phyloP scores from a whole-genome alignment of 345 rosid species.

The Syzygium aqueum region DNA sequence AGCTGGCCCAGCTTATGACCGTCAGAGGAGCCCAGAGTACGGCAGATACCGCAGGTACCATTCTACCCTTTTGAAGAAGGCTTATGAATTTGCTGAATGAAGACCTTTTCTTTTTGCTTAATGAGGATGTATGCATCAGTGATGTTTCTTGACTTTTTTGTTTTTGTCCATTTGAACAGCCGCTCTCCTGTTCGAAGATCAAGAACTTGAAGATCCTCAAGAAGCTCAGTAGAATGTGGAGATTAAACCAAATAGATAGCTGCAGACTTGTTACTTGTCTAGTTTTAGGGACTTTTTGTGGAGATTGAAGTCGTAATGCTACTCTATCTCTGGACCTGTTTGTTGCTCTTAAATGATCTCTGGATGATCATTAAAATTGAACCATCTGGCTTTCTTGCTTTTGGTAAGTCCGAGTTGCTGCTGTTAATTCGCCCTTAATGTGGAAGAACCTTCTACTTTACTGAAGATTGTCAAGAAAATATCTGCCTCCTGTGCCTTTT shows the following conservation, averaged over 20 bases:
- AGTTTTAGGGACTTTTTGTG: slow-evolving; percentile 1
- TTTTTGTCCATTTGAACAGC: slow-evolving; percentile 22
- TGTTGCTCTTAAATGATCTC: not conserved
- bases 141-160: not conserved
- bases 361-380: not conserved
- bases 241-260: not conserved
- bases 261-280: not conserved
- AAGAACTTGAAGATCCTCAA: slow-evolving; percentile 21
- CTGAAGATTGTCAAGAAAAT: not conserved
- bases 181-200: slow-evolving; percentile 60
- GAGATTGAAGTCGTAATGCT: not conserved
- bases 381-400: not conserved
- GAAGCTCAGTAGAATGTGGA: not conserved
- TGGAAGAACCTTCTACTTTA: not conserved
- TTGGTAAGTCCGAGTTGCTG: not conserved
- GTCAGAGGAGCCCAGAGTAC: slow-evolving; percentile 42
- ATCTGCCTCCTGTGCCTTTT: not conserved
- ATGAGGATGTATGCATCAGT: not conserved
- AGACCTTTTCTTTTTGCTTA: not conserved
- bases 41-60: slow-evolving; percentile 64
- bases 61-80: not conserved
- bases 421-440: not conserved
- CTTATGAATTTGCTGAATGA: not conserved
- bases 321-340: not conserved
- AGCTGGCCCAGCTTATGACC: slow-evolving; percentile 32